Conservation (phyloP, 805 yeast genomes). For the Wickerhamiella sergipiensis region DNA sequence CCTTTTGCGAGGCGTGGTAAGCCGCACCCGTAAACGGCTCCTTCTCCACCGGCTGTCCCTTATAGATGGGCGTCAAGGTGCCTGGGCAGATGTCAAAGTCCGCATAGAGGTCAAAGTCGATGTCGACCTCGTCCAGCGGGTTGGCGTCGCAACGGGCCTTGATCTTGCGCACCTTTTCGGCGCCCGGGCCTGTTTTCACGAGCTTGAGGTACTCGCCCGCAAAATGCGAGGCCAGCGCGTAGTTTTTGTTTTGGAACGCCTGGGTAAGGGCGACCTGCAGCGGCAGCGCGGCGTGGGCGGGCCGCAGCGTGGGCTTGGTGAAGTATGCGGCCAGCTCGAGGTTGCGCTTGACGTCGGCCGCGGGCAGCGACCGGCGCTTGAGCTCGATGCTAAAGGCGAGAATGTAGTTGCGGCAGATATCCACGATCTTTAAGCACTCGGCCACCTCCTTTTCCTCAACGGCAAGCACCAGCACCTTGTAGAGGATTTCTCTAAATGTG, state of each 20-base stretch:
- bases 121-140: slow-evolving; percentile 75
- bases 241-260: slow-evolving; percentile 79
- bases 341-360: slow-evolving; percentile 57
- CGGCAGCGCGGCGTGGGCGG: slow-evolving; percentile 75
- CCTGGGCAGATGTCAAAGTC: slow-evolving; percentile 83
- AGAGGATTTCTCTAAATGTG: slow-evolving; percentile 64
- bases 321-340: slow-evolving; percentile 93
- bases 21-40: slow-evolving; percentile 87
- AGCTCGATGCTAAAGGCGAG: slow-evolving; percentile 85
- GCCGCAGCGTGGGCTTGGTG: slow-evolving; percentile 69
- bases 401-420: slow-evolving; percentile 76
- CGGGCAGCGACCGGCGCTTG: slow-evolving; percentile 67
- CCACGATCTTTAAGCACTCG: slow-evolving; percentile 57
- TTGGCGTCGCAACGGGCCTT: slow-evolving; percentile 66
- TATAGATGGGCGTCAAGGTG: slow-evolving; percentile 78
- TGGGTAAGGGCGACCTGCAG: slow-evolving; percentile 91
- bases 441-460: slow-evolving; percentile 68
- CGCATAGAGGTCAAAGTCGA: slow-evolving; percentile 86
- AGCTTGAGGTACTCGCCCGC: slow-evolving; percentile 71
- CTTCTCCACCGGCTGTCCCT: slow-evolving; percentile 48
- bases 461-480: slow-evolving; percentile 55
- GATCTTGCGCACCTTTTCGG: slow-evolving; percentile 77
- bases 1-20: slow-evolving; percentile 66
- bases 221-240: slow-evolving; percentile 75
- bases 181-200: slow-evolving; percentile 49